phyloP scores from a whole-genome alignment of 2,329 filamentous ascomycete genomes.

The Phialocephala sp. region DNA sequence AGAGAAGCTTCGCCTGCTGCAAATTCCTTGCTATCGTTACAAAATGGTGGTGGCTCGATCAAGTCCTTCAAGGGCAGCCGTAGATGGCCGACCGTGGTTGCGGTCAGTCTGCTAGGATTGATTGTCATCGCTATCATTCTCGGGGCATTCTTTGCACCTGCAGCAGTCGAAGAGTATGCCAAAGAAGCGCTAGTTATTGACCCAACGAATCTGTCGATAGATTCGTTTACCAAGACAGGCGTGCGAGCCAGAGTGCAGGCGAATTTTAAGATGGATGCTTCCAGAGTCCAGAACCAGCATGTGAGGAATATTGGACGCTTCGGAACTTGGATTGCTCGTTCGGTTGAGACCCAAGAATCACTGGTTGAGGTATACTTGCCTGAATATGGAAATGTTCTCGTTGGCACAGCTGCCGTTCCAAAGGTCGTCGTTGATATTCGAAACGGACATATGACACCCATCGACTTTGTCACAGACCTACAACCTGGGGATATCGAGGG shows the following conservation, averaged over 20 bases:
- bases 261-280: conserved; percentile 80
- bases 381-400: conserved; percentile 76
- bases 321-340: conserved; percentile 79
- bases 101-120: conserved; percentile 69
- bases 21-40: conserved; percentile 44
- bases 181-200: conserved; percentile 82
- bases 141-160: conserved; percentile 81
- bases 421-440: conserved; percentile 76
- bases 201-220: conserved; percentile 82
- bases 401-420: conserved; percentile 80
- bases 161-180: conserved; percentile 83
- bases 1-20: conserved; percentile 43
- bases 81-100: conserved; percentile 80
- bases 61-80: conserved; percentile 46
- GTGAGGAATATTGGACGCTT: conserved; percentile 78
- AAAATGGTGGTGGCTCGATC: conserved; percentile 38
- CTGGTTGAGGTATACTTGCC: conserved; percentile 80
- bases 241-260: conserved; percentile 82
- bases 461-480: conserved; percentile 82
- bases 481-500: conserved; percentile 77
- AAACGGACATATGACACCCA: conserved; percentile 75
- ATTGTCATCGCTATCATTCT: conserved; percentile 72
- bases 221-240: conserved; percentile 80
- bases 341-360: conserved; percentile 76
- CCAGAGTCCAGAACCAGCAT: conserved; percentile 71